Base-by-base conservation (phyloP, 106 monocot genomes). In the Amphibolis antarctica region DNA sequence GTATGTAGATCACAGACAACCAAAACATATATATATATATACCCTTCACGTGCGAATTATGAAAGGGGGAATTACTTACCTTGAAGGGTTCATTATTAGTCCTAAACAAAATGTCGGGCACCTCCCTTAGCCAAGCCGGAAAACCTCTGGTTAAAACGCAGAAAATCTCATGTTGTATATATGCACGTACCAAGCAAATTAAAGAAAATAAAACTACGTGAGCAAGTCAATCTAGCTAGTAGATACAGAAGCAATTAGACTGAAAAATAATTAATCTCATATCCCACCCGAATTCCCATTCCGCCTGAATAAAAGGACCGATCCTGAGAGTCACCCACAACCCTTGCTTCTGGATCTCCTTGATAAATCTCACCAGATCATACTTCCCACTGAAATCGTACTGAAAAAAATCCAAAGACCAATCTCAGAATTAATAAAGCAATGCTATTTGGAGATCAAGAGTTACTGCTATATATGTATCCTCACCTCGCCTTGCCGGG, bases 241-340 rank as follows among this genome's bases (percentile, higher is more conserved):
- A n/a, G n/a, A n/a, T n/a, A n/a, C n/a, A n/a, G n/a, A n/a, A n/a
- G n/a, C n/a, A n/a, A n/a, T n/a, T n/a, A n/a, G n/a, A n/a, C n/a
- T n/a, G n/a, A n/a, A n/a, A n/a, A n/a, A n/a, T n/a, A n/a, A n/a
- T n/a, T n/a, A n/a, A n/a, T n/a, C n/a, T 36, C 36, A 4, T 2
- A 4, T 36, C 36, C 7, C 36, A 92, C 92, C 92, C 92, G 69
- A 80, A 71, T 46, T 79, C 85, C 92, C 92, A 92, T 76, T 92
- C 92, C 9, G 82, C 84, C 36, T 88, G 72, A 55, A 92, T 82
- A 80, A 85, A 92, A 51, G 92, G 92, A n/a, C 92, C 92, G n/a
- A 92, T 68, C 65, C 92, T 52, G 31, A 92, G 82, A 12, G 64
- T 78, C 0, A 59, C 81, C 45, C 66, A 88, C 73, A 92, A 58